Conservation (phyloP, 805 yeast species). For the Vanderwaltozyma tropicalis region DNA sequence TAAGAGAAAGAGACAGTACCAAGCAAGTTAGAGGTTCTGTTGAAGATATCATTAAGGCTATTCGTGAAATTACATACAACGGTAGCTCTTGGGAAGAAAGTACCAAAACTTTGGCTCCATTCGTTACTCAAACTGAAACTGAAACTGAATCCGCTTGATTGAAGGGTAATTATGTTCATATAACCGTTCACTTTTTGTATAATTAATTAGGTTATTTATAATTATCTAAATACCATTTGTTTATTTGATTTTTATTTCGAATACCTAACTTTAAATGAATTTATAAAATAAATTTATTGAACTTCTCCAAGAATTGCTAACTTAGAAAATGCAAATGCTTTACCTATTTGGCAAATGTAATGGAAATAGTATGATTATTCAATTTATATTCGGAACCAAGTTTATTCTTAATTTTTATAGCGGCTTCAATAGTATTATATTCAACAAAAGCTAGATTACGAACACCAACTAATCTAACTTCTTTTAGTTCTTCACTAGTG, state of each 20-base stretch:
- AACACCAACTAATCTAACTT: slow-evolving; percentile 54
- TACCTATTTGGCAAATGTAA: slow-evolving; percentile 27
- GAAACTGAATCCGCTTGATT: background rate
- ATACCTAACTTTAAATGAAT: too few relatives aligned
- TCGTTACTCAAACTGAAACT: slow-evolving; percentile 53
- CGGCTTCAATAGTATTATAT: slow-evolving; percentile 45
- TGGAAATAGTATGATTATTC: slow-evolving; percentile 8
- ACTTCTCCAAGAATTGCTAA: background rate
- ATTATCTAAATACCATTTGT: too few relatives aligned
- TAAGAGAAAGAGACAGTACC: slow-evolving; percentile 94
- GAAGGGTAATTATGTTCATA: too few relatives aligned
- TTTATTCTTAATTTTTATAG: slow-evolving; percentile 26
- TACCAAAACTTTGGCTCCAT: slow-evolving; percentile 56
- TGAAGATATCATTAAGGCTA: slow-evolving; percentile 60
- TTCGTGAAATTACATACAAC: slow-evolving; percentile 61
- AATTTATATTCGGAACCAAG: slow-evolving; percentile 10
- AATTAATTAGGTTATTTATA: too few relatives aligned
- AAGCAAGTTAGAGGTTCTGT: slow-evolving; percentile 92
- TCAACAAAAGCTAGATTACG: slow-evolving; percentile 75
- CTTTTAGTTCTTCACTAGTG: slow-evolving; percentile 48
- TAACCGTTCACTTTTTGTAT: too few relatives aligned
- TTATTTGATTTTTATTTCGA: background rate
- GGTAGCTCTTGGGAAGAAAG: slow-evolving; percentile 79
- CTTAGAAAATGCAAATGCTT: too few relatives aligned
- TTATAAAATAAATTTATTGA: background rate